A percentile compares a stretch with the other conserved stretches of the same genome.
Evolutionary conservation across 768 basidiomycete species (phyloP).

Genomic region (Cystofilobasidium macerans): DNA sequence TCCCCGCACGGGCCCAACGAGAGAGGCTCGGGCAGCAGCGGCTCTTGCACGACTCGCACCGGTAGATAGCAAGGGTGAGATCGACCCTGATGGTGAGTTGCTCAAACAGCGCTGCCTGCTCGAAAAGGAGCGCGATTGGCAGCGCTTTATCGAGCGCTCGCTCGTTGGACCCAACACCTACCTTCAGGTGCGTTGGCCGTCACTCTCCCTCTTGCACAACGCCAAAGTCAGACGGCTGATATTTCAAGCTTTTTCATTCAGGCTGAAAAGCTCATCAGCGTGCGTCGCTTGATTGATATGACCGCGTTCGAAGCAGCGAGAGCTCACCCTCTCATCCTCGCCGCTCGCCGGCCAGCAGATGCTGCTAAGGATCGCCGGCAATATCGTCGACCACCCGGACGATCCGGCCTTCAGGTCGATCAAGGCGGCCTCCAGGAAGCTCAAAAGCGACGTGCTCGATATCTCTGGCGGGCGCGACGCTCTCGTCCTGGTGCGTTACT

Average conservation of each 20-base stretch:
- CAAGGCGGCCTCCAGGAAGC: conserved; percentile 11
- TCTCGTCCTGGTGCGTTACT: neutral
- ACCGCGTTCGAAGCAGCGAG: no score
- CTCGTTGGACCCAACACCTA: neutral
- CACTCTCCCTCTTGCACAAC: neutral
- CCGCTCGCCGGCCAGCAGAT: neutral
- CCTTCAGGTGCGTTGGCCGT: neutral
- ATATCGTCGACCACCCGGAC: conserved; percentile 9
- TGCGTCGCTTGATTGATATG: neutral
- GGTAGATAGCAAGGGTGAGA: neutral
- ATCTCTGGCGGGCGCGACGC: conserved; percentile 11
- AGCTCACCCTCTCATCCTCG: neutral
- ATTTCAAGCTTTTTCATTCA: neutral
- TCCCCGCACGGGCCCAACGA: neutral
- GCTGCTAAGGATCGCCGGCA: neutral
- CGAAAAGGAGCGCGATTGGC: neutral
- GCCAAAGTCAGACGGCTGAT: neutral
- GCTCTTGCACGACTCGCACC: neutral
- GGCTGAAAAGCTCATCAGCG: neutral
- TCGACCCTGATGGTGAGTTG: neutral
- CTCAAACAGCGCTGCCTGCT: neutral
- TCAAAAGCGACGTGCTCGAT: conserved; percentile 15
- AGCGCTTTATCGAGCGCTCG: neutral
- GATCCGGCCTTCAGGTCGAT: neutral
- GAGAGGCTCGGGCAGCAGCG: neutral